These are phyloP conservation scores for Tetracentron sinense DNA, from an alignment of 164 flowering plant genomes.

Conservation along the genomic window DNA sequence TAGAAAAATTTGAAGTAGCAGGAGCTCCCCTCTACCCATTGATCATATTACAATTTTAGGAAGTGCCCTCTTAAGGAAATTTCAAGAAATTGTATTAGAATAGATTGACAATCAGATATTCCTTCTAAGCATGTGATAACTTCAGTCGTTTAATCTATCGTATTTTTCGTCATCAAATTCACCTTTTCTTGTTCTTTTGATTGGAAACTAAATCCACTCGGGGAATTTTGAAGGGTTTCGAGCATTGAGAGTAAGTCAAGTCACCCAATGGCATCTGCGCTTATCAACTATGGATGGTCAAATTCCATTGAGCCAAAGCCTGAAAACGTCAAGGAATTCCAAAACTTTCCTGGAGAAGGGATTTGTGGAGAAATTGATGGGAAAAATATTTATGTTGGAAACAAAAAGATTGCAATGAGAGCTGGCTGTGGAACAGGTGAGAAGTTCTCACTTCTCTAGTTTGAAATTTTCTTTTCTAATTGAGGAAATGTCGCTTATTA, in stretches of 20 bases:
- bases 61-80: too few species aligned
- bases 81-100: too few species aligned
- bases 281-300: conserved; percentile 56
- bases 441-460: too few species aligned
- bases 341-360: conserved; percentile 86
- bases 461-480: too few species aligned
- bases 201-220: not conserved
- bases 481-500: too few species aligned
- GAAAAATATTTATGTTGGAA: conserved; percentile 65
- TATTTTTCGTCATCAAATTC: not conserved
- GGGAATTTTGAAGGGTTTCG: conserved; percentile 60
- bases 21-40: too few species aligned
- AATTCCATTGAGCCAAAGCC: conserved; percentile 56
- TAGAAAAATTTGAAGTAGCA: too few species aligned
- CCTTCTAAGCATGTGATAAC: not conserved
- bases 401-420: conserved; percentile 54
- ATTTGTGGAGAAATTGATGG: conserved; percentile 76
- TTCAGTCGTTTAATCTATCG: not conserved
- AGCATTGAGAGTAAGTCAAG: conserved; percentile 95
- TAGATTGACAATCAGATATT: too few species aligned
- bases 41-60: too few species aligned
- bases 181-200: not conserved
- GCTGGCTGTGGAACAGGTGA: conserved; percentile 61
- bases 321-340: conserved; percentile 63
- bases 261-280: conserved; percentile 88